Base-by-base conservation (phyloP, 2,329 filamentous ascomycete species). In the Diaporthe sp. region DNA sequence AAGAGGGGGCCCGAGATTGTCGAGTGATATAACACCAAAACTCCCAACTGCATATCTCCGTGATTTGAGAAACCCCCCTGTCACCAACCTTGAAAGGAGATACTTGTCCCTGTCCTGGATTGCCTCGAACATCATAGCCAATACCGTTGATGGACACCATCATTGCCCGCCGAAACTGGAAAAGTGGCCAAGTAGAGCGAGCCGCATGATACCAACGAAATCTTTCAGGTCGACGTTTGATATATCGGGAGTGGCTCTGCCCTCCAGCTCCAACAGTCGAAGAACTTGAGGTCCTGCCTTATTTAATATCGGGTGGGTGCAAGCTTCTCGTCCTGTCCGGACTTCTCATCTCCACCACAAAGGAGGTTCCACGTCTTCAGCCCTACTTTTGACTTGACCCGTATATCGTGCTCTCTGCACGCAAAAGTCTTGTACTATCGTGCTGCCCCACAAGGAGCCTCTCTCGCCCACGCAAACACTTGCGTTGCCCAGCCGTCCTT, bases 201-300 rank as follows among this genome's bases (percentile, higher is more conserved):
- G n/a, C 33, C 12, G 47, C 64, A 54, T 40, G 47, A 68, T 19
- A 40, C 47, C 47, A 68, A 54, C 64, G 8, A 30, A 33, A 28
- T 28, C 47, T 25, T 68, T 52, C 64, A 54, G 47, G 33, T 28
- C n/a, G 64, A 40, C 30, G 9, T 15, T 54, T 52, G 61, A 54
- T 68, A 73, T 61, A 72, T 71, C 50, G 57, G 57, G 50, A 42
- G 67, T 47, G 35, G 45, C 66, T 58, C 66, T 70, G 71, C 74
- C 42, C 19, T 47, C 45, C 47, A 28, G 25, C 19, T 47, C 45
- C 47, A 28, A 25, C 60, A 19, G 6, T 17, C 25, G 9, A 50
- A n/a, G 9, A 19, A 3, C 47, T 68, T 22, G 64, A 28, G 61
- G 33, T 28, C n/a, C 47, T 35, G 15, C n/a, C n/a, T 54, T 68